phyloP scores from a whole-genome alignment of 2,329 filamentous ascomycete genomes.

The Cercospora zeae-maydis region DNA sequence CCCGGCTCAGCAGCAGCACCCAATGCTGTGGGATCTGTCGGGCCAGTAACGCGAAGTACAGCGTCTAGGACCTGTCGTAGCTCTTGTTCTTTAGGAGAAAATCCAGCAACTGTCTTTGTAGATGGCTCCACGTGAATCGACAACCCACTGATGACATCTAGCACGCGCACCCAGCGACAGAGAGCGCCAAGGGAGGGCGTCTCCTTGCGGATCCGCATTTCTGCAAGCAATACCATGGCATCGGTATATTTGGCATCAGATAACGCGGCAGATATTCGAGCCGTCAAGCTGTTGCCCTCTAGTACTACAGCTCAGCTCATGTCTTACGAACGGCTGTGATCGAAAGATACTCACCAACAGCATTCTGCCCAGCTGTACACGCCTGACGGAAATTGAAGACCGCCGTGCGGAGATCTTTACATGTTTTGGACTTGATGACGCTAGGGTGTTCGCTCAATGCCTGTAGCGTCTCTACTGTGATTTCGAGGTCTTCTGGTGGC shows the following conservation, averaged over 20 bases:
- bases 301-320: constrained; percentile 27
- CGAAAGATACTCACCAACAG: constrained; percentile 25
- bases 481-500: constrained; percentile 58
- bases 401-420: constrained; percentile 62
- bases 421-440: constrained; percentile 65
- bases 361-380: constrained; percentile 63
- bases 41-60: constrained; percentile 60
- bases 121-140: constrained; percentile 53
- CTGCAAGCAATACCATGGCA: constrained; percentile 62
- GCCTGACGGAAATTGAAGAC: constrained; percentile 68
- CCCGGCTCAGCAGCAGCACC: constrained; percentile 23
- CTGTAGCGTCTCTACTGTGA: constrained; percentile 62
- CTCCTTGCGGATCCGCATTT: constrained; percentile 66
- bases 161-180: constrained; percentile 68
- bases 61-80: constrained; percentile 61
- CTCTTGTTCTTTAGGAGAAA: constrained; percentile 51
- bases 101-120: constrained; percentile 35
- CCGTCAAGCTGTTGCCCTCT: constrained; percentile 61
- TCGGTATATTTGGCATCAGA: constrained; percentile 63
- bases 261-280: constrained; percentile 62
- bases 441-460: constrained; percentile 57
- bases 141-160: constrained; percentile 65
- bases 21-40: constrained; percentile 48
- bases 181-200: constrained; percentile 65
- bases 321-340: not conserved